Conservation (phyloP, 2,329 filamentous ascomycete species). For the Aspergillus ibericus region DNA sequence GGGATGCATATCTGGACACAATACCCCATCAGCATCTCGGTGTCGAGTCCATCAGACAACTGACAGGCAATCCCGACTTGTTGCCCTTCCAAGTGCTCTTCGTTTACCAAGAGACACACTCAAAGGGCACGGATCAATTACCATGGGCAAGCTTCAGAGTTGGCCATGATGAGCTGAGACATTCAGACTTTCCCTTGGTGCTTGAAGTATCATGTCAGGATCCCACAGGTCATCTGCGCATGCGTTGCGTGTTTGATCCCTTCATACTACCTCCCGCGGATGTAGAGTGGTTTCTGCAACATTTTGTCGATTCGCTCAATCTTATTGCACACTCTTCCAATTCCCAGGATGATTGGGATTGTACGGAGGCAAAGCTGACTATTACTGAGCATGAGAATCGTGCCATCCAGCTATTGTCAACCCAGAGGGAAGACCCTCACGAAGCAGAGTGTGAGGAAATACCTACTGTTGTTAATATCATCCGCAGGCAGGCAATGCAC, state of each 20-base stretch:
- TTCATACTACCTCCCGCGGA: neutral
- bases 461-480: neutral
- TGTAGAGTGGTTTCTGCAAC: conserved; percentile 5
- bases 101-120: conserved; percentile 5
- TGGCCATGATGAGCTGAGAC: neutral
- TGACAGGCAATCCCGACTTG: neutral
- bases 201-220: conserved; percentile 7
- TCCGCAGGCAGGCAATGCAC: neutral
- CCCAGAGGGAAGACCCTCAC: no score
- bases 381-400: neutral
- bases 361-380: neutral
- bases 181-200: conserved; percentile 5
- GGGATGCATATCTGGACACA: neutral
- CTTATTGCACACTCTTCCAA: neutral
- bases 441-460: neutral
- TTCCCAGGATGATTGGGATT: neutral
- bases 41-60: neutral
- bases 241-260: conserved; percentile 5
- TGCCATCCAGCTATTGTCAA: neutral
- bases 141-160: neutral
- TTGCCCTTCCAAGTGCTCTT: conserved; percentile 10
- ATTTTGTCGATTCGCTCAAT: neutral
- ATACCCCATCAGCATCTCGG: conserved; percentile 9
- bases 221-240: conserved; percentile 1
- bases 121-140: neutral